These are phyloP conservation scores for Bretschneidera sinensis DNA, from an alignment of 345 rosid species.

Conservation along the genomic window DNA sequence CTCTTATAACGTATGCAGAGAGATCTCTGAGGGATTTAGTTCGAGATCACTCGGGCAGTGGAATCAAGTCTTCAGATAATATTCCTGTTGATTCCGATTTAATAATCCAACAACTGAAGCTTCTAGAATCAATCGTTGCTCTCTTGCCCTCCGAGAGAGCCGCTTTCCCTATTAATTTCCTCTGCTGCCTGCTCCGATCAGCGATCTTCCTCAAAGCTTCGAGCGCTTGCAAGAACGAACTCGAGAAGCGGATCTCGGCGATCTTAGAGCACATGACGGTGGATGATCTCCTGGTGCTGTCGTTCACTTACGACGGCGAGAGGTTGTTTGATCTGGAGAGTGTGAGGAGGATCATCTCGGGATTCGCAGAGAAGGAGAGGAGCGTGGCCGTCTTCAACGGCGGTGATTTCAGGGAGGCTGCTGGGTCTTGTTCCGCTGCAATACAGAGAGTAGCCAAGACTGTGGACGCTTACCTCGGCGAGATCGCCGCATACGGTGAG, in stretches of 20 bases:
- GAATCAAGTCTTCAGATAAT: slow-evolving; percentile 34
- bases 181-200: slow-evolving; percentile 85
- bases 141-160: slow-evolving; percentile 73
- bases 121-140: slow-evolving; percentile 61
- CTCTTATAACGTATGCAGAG: slow-evolving; percentile 67
- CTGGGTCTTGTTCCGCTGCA: slow-evolving; percentile 42
- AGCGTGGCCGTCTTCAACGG: slow-evolving; percentile 71
- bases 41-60: slow-evolving; percentile 70
- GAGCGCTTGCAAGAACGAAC: slow-evolving; percentile 54
- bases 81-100: slow-evolving; percentile 29
- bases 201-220: slow-evolving; percentile 66
- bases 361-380: slow-evolving; percentile 81
- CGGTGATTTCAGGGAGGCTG: slow-evolving; percentile 39
- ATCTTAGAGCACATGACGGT: slow-evolving; percentile 76
- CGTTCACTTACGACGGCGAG: slow-evolving; percentile 87
- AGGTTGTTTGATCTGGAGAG: slow-evolving; percentile 73
- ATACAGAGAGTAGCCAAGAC: slow-evolving; percentile 70
- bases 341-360: slow-evolving; percentile 63
- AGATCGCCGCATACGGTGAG: slow-evolving; percentile 57
- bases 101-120: slow-evolving; percentile 45
- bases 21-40: slow-evolving; percentile 78
- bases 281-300: slow-evolving; percentile 70
- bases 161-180: slow-evolving; percentile 67
- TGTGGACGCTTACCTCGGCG: slow-evolving; percentile 66
- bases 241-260: slow-evolving; percentile 67